phyloP scores from a whole-genome alignment of 306 rosid species.

The Dicorynia guianensis region DNA sequence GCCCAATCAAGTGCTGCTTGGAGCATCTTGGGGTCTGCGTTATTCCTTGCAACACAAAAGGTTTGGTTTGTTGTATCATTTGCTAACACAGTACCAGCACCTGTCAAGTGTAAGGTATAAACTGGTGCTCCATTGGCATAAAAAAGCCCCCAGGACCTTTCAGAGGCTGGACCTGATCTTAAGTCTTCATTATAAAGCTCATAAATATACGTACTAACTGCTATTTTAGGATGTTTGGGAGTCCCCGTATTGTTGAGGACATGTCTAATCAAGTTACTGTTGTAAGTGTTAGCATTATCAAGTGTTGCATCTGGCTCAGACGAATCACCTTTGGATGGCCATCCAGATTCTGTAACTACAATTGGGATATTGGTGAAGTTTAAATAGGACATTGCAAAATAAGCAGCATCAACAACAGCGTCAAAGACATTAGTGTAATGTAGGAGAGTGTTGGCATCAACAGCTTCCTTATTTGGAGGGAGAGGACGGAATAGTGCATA shows the following conservation, averaged over 20 bases:
- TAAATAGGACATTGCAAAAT: slow-evolving; percentile 86
- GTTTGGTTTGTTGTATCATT: slow-evolving; percentile 96
- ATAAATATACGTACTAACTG: slow-evolving; percentile 82
- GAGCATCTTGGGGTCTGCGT: slow-evolving; percentile 75
- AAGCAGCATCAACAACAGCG: slow-evolving; percentile 95
- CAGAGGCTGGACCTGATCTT: slow-evolving; percentile 80
- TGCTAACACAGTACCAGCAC: slow-evolving; percentile 88
- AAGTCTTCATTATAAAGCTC: slow-evolving; percentile 95
- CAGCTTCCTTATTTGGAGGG: slow-evolving; percentile 91
- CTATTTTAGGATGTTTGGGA: slow-evolving; percentile 86
- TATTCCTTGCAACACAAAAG: slow-evolving; percentile 81
- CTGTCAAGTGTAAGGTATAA: slow-evolving; percentile 79
- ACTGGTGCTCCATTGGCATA: slow-evolving; percentile 73
- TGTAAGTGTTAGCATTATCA: slow-evolving; percentile 93
- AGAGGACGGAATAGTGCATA: slow-evolving; percentile 96
- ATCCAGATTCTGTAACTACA: slow-evolving; percentile 90
- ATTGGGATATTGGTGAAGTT: slow-evolving; percentile 82
- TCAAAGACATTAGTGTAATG: slow-evolving; percentile 96
- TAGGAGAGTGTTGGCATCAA: slow-evolving; percentile 86
- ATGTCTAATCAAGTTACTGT: slow-evolving; percentile 86
- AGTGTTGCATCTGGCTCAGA: slow-evolving; percentile 81
- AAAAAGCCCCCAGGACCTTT: slow-evolving; percentile 96
- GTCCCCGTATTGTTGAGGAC: slow-evolving; percentile 89
- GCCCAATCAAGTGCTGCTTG: slow-evolving; percentile 99
- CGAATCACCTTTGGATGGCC: slow-evolving; percentile 93